These are phyloP conservation scores for Neospermospora avenae DNA, from an alignment of 2,329 filamentous ascomycete genomes.

Conservation along the genomic window DNA sequence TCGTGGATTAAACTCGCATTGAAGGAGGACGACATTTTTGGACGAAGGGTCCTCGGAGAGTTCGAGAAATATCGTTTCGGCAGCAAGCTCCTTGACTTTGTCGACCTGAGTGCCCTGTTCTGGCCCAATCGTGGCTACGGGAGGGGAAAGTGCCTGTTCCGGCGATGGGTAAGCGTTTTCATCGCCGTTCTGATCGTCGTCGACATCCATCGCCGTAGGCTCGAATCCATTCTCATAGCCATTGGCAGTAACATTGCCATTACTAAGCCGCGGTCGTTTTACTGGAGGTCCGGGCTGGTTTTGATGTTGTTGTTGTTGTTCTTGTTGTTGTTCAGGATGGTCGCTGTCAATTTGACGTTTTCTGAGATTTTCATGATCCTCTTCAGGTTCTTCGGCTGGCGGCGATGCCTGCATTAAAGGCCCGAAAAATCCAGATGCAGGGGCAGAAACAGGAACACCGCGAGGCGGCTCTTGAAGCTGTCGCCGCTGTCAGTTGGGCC, in stretches of 20 bases:
- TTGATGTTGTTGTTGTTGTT: background rate
- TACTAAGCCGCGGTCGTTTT: slow-evolving; percentile 59
- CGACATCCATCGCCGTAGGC: slow-evolving; percentile 57
- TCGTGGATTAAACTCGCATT: slow-evolving; percentile 66
- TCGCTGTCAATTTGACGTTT: slow-evolving; percentile 34
- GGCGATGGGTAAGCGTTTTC: slow-evolving; percentile 66
- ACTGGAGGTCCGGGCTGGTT: slow-evolving; percentile 53
- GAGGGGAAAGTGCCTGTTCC: slow-evolving; percentile 47
- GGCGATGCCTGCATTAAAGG: slow-evolving; percentile 31
- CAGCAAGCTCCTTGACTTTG: slow-evolving; percentile 58
- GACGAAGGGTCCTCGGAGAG: slow-evolving; percentile 41
- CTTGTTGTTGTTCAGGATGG: slow-evolving; percentile 34
- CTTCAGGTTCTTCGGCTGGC: slow-evolving; percentile 25
- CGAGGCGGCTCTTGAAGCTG: slow-evolving; percentile 19
- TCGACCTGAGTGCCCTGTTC: slow-evolving; percentile 63
- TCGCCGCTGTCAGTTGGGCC: slow-evolving; percentile 6
- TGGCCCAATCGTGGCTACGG: slow-evolving; percentile 56
- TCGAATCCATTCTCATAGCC: slow-evolving; percentile 54
- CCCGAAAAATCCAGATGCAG: slow-evolving; percentile 34
- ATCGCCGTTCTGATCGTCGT: slow-evolving; percentile 44
- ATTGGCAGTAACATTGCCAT: slow-evolving; percentile 53
- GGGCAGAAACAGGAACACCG: slow-evolving; percentile 17
- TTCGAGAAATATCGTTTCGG: slow-evolving; percentile 59
- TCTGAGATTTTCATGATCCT: slow-evolving; percentile 32
- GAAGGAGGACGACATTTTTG: slow-evolving; percentile 59